Evolutionary conservation across 768 basidiomycete genomes (phyloP), one percentile per base, ranked within the genome.

Genomic region (Punctularia strigosozonata): DNA sequence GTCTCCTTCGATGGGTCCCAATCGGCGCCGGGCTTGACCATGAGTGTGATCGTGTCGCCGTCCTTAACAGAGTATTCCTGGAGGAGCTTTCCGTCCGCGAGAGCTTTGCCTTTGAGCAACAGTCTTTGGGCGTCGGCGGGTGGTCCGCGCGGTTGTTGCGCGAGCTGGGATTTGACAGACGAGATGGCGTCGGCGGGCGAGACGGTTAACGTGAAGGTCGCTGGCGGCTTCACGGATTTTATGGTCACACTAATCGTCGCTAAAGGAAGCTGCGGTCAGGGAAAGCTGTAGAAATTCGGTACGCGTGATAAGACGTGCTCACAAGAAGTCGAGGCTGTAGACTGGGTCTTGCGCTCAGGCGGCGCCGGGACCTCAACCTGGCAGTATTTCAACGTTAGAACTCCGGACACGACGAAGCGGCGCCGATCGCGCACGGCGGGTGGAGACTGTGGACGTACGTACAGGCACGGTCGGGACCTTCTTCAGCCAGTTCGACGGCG

Each of bases 91-190:
- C 63, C 63, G 64, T 97, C 94, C 13, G 77, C 78, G 46, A 98
- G 73, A 0, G 83, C 90, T 58, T 99, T 99, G 41, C 95, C 95
- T 61, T 92, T 97, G 38, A 95, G 67, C 8, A 99, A 66, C 13
- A 97, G 73, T 3, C 95, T 69, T 58, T 95, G 92, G 22, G 71
- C 67, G 53, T 88, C 80, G 32, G 78, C 73, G 6, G 82, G 73
- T 0, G 91, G 91, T 0, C 87, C 86, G 36, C 64, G 62, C 21
- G 76, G 63, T 47, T 78, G 65, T 1, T 73, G 53, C 12, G 80
- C 72, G 41, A 98, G 76, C 45, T 75, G 76, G 2, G 68, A 52
- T 58, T 98, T 99, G 57, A 97, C 75, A 32, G 75, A 56, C 30
- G 73, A 60, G 59, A 99, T 75, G 37, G 89, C 73, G 55, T 95